Conservation (phyloP, 2,329 filamentous ascomycete species). For the Aspergillus sp. region DNA sequence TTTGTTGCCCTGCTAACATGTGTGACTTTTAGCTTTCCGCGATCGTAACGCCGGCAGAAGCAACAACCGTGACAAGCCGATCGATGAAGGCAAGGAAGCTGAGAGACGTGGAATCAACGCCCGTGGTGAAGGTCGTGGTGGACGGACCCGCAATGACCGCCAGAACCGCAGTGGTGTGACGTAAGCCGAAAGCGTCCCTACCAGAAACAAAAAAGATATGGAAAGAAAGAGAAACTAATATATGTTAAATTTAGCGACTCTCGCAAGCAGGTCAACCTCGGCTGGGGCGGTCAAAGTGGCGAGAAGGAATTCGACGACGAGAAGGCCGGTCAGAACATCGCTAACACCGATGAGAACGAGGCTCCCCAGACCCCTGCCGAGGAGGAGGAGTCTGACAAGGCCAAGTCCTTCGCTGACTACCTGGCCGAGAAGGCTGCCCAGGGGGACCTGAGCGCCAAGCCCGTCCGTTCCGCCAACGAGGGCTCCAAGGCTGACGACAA, state of each 20-base stretch:
- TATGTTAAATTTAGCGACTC: constrained; percentile 26
- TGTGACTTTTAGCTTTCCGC: constrained; percentile 61
- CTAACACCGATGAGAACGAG: constrained; percentile 70
- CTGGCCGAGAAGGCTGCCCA: constrained; percentile 67
- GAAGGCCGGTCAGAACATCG: constrained; percentile 81
- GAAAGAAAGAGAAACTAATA: constrained; percentile 14
- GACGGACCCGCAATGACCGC: constrained; percentile 50
- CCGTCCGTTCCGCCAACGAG: constrained; percentile 87
- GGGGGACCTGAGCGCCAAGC: constrained; percentile 54
- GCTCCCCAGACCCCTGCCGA: constrained; percentile 47
- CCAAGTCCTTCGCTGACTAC: constrained; percentile 84
- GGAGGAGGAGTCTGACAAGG: constrained; percentile 65
- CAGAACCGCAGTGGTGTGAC: constrained; percentile 53
- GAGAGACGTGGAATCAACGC: constrained; percentile 44
- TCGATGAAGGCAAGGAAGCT: constrained; percentile 54
- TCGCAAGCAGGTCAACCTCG: constrained; percentile 57
- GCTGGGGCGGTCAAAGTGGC: constrained; percentile 80
- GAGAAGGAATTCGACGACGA: constrained; percentile 83
- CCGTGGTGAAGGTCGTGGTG: constrained; percentile 51
- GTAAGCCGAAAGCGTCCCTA: constrained; percentile 37
- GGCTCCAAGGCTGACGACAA: constrained; percentile 82
- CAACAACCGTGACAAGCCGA: constrained; percentile 73
- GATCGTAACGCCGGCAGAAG: constrained; percentile 73
- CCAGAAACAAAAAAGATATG: neutral
- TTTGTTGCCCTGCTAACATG: neutral